Evolutionary conservation across 352 stramenopile genomes (phyloP), one percentile per base, ranked within the genome.

Genomic region (Pythium sp.): DNA sequence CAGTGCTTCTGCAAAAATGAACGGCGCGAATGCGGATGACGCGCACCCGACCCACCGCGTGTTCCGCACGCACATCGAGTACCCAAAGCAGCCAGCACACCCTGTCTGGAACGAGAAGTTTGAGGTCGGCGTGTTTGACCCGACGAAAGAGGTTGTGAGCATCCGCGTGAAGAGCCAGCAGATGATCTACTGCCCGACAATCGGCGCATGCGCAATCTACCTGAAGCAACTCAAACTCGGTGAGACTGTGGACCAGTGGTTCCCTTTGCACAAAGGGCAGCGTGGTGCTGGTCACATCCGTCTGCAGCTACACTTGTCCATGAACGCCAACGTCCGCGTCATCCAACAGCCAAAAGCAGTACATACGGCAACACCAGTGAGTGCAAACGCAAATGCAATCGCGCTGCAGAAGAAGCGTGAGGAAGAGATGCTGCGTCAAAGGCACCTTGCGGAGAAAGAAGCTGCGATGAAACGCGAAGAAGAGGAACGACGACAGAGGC

Each of bases 71-170:
- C 88, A 87, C 67, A 71, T 90, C 55, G 71, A 79, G 38, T 69
- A 64, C 41, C 75, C 72, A 36, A 65, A 65, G 14, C 61, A 70
- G 36, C 74, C 65, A 4, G 70, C 70, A 12, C 75, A 76, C 36
- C 80, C 81, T n/a, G 62, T 89, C 43, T 93, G 85, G 85, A 93
- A 91, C 63, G 76, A 93, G 43, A 91, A 93, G 75, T 90, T 93
- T 30, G 75, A 91, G 58, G 54, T 91, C 46, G 75, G 76, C 20
- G 69, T 93, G 1, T 69, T 71, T 18, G 72, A 89, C 34, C 77
- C 82, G 3, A 65, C 68, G 22, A 74, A 71, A 14, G 76, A 90
- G 65, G 76, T 91, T 22, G 57, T 93, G 28, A 90, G 78, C 41
- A 84, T 93, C 68, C 85, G 85, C 49, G 81, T 91, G 28, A 93